Evolutionary conservation across 257 asterid species (phyloP).

Genomic region (Rhazya stricta): DNA sequence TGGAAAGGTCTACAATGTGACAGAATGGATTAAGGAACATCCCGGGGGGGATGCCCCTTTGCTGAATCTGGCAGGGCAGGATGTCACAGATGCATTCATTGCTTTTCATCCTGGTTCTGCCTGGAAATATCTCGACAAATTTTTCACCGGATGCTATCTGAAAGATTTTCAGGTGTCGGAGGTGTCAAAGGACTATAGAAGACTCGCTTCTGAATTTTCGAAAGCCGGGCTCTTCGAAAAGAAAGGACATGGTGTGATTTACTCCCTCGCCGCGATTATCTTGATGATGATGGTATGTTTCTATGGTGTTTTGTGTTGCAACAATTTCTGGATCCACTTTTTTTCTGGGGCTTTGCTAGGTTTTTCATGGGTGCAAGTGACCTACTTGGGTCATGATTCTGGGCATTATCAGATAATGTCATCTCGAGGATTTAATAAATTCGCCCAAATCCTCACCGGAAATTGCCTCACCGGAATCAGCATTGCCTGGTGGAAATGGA

Average conservation of each 20-base stretch:
- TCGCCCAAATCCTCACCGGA: slow-evolving; percentile 62
- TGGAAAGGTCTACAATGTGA: slow-evolving; percentile 40
- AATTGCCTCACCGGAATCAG: slow-evolving; percentile 90
- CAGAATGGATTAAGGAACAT: slow-evolving; percentile 37
- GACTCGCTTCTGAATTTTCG: slow-evolving; percentile 24
- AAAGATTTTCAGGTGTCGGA: slow-evolving; percentile 39
- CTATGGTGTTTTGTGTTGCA: slow-evolving; percentile 31
- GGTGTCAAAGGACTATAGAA: slow-evolving; percentile 40
- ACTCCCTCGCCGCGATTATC: slow-evolving; percentile 15
- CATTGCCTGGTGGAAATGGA: slow-evolving; percentile 99
- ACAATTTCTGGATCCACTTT: slow-evolving; percentile 28
- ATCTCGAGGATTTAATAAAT: slow-evolving; percentile 37
- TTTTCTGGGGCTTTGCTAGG: slow-evolving; percentile 37
- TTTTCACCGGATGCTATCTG: slow-evolving; percentile 36
- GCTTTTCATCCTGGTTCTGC: slow-evolving; percentile 48
- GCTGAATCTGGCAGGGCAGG: slow-evolving; percentile 40
- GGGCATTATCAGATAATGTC: slow-evolving; percentile 81
- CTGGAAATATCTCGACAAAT: slow-evolving; percentile 36
- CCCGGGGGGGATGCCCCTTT: slow-evolving; percentile 43
- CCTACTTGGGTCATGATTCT: slow-evolving; percentile 87
- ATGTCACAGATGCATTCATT: slow-evolving; percentile 46
- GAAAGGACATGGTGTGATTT: slow-evolving; percentile 42
- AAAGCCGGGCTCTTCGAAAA: slow-evolving; percentile 40
- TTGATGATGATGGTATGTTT: slow-evolving; percentile 20
- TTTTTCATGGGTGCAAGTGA: slow-evolving; percentile 38